phyloP scores from a whole-genome alignment of 177 flowering plant genomes.

The Telopea speciosissima region DNA sequence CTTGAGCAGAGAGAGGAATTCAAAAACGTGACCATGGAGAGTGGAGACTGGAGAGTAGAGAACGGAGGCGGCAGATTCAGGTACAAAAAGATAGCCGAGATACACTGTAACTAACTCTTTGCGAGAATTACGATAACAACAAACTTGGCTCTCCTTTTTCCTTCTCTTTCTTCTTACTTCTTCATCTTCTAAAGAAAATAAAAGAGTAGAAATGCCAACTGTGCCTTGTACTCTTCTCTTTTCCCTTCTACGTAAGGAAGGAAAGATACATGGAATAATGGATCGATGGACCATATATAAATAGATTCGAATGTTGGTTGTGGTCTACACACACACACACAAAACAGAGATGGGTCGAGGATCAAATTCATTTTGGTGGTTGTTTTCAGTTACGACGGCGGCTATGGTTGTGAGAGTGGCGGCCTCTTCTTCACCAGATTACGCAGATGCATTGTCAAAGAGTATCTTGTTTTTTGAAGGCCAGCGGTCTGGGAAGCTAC shows the following conservation, averaged over 20 bases:
- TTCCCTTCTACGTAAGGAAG: neutral
- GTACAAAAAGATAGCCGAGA: too few species aligned
- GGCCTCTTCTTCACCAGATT: slow-evolving; percentile 4
- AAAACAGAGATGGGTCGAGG: slow-evolving; percentile 1
- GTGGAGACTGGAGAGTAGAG: too few species aligned
- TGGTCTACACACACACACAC: too few species aligned
- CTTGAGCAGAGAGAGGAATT: too few species aligned
- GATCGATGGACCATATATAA: neutral
- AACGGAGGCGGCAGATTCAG: too few species aligned
- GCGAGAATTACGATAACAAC: too few species aligned
- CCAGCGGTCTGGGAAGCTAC: slow-evolving; percentile 15
- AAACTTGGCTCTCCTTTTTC: too few species aligned
- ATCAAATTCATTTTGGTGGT: neutral
- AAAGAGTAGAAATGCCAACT: neutral
- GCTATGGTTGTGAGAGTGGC: neutral
- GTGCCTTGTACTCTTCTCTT: neutral
- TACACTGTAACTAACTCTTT: too few species aligned
- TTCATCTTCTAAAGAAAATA: neutral
- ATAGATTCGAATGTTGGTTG: neutral
- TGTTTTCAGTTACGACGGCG: neutral
- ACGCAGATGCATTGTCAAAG: slow-evolving; percentile 12
- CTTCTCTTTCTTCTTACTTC: too few species aligned
- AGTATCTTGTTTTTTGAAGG: slow-evolving; percentile 18
- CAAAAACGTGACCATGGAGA: too few species aligned
- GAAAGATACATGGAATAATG: neutral